phyloP scores from a whole-genome alignment of 192 early-diverging fungal genomes.

The Backusella morwellensis region DNA sequence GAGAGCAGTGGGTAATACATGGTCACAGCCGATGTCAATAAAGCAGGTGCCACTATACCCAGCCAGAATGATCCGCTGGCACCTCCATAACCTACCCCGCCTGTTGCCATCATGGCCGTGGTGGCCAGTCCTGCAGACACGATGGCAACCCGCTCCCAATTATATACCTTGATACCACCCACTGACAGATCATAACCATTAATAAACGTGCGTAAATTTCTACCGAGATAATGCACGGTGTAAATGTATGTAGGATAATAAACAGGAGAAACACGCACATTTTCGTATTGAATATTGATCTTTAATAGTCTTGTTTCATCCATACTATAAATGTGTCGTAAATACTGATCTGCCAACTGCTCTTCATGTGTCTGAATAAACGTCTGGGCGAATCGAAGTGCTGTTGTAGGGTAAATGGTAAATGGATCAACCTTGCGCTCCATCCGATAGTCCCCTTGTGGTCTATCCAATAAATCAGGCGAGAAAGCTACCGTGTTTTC shows the following conservation, averaged over 20 bases:
- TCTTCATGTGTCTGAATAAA: slow-evolving; percentile 46
- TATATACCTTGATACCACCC: slow-evolving; percentile 46
- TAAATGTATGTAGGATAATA: slow-evolving; percentile 52
- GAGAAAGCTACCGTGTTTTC: slow-evolving; percentile 32
- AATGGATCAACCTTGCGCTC: slow-evolving; percentile 48
- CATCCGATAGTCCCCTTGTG: background rate
- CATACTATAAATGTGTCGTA: slow-evolving; percentile 34
- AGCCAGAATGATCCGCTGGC: slow-evolving; percentile 37
- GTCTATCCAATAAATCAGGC: slow-evolving; percentile 39
- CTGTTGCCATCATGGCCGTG: slow-evolving; percentile 20
- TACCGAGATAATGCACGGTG: slow-evolving; percentile 39
- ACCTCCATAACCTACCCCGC: slow-evolving; percentile 35
- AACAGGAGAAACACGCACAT: slow-evolving; percentile 44
- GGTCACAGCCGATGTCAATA: slow-evolving; percentile 41
- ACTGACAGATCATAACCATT: slow-evolving; percentile 44
- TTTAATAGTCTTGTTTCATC: slow-evolving; percentile 45
- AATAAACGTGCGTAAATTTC: slow-evolving; percentile 52
- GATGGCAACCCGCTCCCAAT: slow-evolving; percentile 47
- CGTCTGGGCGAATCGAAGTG: slow-evolving; percentile 40
- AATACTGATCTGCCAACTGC: slow-evolving; percentile 37
- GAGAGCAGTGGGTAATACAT: slow-evolving; percentile 53
- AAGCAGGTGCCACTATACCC: slow-evolving; percentile 42
- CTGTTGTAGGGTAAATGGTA: slow-evolving; percentile 44
- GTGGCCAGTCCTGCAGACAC: slow-evolving; percentile 35
- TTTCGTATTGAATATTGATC: slow-evolving; percentile 38